phyloP scores from a whole-genome alignment of 768 basidiomycete genomes.

The Suillus plorans region DNA sequence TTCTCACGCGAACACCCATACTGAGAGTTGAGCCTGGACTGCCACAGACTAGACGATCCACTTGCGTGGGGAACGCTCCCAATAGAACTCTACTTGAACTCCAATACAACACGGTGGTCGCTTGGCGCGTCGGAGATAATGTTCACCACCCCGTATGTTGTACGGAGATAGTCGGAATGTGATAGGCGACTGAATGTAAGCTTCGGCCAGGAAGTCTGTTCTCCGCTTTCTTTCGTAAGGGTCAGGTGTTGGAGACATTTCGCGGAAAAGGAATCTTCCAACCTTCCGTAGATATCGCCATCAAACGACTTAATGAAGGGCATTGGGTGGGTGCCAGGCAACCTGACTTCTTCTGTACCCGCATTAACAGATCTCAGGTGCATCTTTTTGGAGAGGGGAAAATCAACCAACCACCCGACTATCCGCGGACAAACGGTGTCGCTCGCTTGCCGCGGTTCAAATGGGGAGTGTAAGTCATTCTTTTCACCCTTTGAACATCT shows the following conservation, averaged over 20 bases:
- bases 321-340: conserved; percentile 68
- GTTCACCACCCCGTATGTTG: conserved; percentile 85
- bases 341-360: not conserved
- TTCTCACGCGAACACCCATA: not conserved
- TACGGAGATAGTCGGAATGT: conserved; percentile 1
- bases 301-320: conserved; percentile 76
- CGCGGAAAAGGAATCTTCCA: conserved; percentile 90
- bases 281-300: conserved; percentile 79
- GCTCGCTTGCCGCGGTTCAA: conserved; percentile 75
- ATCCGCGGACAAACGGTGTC: conserved; percentile 42
- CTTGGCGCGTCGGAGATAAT: conserved; percentile 92
- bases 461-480: conserved; percentile 85
- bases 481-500: not conserved
- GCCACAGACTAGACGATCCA: conserved; percentile 73
- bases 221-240: conserved; percentile 82
- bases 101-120: conserved; percentile 79
- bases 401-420: conserved; percentile 70
- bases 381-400: conserved; percentile 92
- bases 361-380: conserved; percentile 47
- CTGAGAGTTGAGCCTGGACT: conserved; percentile 10
- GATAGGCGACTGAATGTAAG: conserved; percentile 16
- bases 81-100: conserved; percentile 51
- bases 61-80: conserved; percentile 89
- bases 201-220: conserved; percentile 58
- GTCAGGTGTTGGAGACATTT: conserved; percentile 91